Evolutionary conservation across 805 yeast genomes (phyloP), one percentile per base, ranked within the genome.

Genomic region (Zygotorulaspora danielsina): DNA sequence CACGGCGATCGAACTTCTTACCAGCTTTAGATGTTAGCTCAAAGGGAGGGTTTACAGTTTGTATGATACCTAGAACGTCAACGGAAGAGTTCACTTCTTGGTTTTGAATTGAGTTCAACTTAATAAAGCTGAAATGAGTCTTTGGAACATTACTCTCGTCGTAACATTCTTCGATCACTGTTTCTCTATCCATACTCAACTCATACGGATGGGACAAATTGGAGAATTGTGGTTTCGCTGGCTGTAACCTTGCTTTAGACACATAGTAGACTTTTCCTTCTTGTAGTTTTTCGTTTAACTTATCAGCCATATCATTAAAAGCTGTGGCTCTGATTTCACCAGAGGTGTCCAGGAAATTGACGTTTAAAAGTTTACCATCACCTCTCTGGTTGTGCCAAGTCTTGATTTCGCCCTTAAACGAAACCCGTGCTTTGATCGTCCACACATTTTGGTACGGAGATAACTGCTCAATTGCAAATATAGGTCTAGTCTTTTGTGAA

Each of bases 291-390:
- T 82, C 84, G 66, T 76, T 81, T 57, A 76, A 83, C 57, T 77
- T 79, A 44, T 84, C 95, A 9, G 90, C 96, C 53, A 76, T 74
- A 26, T 86, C 90, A 61, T 84, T 85, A 65, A 93, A 93, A 1
- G 93, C 96, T 2, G 97, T 88, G 8, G 96, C 97, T 55, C 93
- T 76, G 52, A 93, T 93, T 67, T 93, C 97, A 54, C 93, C 96
- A 5, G 96, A 84, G 60, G 93, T 95, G 60, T 93, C 98, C 41
- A 90, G 66, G 42, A 93, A 78, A 51, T 87, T 86, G 20, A 87
- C 85, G 53, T 82, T 84, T 69, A 93, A 88, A 44, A 93, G 72
- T 62, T 85, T 84, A 39, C 98, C 98, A 47, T 81, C 86, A 42
- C 96, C 96, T 53, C 80, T 75, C 46, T 77, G 81, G 53, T 85